Percentiles rank a stretch among this genome's conserved stretches.
Evolutionary conservation across 1,284 basidiomycete genomes (phyloP).

Genomic region (Tremellales sp.): DNA sequence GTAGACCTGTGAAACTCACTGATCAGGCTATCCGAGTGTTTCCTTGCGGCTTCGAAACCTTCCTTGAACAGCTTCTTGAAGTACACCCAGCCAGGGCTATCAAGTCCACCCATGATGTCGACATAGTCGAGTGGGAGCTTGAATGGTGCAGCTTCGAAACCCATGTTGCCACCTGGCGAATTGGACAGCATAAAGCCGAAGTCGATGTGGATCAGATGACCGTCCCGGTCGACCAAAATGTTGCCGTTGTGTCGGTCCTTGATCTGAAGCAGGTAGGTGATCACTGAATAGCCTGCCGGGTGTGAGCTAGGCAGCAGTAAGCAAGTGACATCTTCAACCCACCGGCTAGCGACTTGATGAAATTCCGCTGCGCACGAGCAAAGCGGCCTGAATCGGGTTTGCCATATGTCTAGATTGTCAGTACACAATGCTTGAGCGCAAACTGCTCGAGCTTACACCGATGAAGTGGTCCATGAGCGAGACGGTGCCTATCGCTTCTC

Average conservation of each 20-base stretch:
- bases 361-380: slow-evolving; percentile 78
- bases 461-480: slow-evolving; percentile 85
- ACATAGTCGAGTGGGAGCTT: slow-evolving; percentile 93
- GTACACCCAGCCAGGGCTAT: slow-evolving; percentile 71
- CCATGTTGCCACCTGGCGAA: slow-evolving; percentile 87
- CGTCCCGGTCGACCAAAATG: slow-evolving; percentile 91
- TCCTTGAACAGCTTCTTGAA: slow-evolving; percentile 85
- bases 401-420: slow-evolving; percentile 69
- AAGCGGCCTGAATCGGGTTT: slow-evolving; percentile 80
- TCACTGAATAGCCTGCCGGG: slow-evolving; percentile 86
- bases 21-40: slow-evolving; percentile 95
- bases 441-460: slow-evolving; percentile 56
- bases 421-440: background rate
- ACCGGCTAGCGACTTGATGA: slow-evolving; percentile 91
- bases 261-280: slow-evolving; percentile 94
- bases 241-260: slow-evolving; percentile 99
- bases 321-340: slow-evolving; percentile 18
- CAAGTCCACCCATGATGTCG: slow-evolving; percentile 87
- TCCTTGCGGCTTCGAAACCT: slow-evolving; percentile 88
- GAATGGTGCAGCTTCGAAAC: slow-evolving; percentile 98
- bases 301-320: background rate
- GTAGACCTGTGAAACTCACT: slow-evolving; percentile 57
- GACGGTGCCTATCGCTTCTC: slow-evolving; percentile 70
- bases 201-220: slow-evolving; percentile 80
- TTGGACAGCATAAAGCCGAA: slow-evolving; percentile 99